Evolutionary conservation across 2,329 filamentous ascomycete genomes (phyloP), one percentile per base, ranked within the genome.

Genomic region (Neocatenulostroma microsporum): DNA sequence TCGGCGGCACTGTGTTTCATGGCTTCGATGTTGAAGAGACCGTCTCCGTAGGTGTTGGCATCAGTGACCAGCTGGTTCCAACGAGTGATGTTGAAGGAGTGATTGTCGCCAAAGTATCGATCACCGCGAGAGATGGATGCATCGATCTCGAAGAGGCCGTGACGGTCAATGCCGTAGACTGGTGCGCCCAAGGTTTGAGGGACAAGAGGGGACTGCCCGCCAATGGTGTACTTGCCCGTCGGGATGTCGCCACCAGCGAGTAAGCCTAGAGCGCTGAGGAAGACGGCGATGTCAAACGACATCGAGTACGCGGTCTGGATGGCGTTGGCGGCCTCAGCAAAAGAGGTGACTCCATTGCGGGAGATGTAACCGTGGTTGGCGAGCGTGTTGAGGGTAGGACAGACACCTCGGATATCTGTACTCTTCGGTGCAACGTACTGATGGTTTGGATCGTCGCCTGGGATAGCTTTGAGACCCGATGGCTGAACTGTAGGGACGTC

Each of bases 331-430:
- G 51, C 45, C 37, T 54, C 44, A 27, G 49, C 42, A 30, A 50
- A 50, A 13, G 36, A 30, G 12, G 47, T 49, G 21, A 51, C 45
- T 28, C 50, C 50, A 18, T 37, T 40, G 13, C 49, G 46, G 33
- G 37, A 38, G 21, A 53, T 43, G 37, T 52, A 52, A 30, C 49
- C 49, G 30, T 53, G 49, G 27, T 53, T 53, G 29, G 50, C 50
- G 13, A 54, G 30, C 28, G 50, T 44, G 34, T 54, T 54, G 17
- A 52, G 25, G 6, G 48, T 48, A 14, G 48, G 46, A 36, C 50
- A 52, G 13, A 39, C 24, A 27, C 49, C 49, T 19, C 48, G 42
- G 14, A 46, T 37, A 36, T 52, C 49, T 17, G 41, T 51, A 6
- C 43, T 34, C 8, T 42, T 40, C n/a, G 50, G 47, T 8, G 47